A percentile compares a stretch with the other conserved stretches of the same genome.
Conservation (phyloP, 2,329 filamentous ascomycete genomes). For the Stenocarpella maydis region DNA sequence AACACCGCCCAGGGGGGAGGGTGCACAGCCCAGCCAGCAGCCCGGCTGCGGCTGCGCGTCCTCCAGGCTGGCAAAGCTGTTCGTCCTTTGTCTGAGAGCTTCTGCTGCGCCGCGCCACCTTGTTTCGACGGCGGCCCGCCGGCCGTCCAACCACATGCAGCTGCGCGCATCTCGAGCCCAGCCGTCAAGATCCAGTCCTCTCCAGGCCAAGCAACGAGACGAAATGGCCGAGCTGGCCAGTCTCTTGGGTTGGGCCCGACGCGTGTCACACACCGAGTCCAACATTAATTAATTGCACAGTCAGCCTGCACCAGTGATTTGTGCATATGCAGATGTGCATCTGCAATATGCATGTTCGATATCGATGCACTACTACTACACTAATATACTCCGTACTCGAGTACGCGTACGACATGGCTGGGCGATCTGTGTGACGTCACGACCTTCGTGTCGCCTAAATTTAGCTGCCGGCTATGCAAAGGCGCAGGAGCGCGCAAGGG, state of each 20-base stretch:
- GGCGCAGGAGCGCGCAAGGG: neutral
- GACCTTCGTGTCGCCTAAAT: slow-evolving; percentile 15
- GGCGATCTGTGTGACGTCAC: slow-evolving; percentile 17
- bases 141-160: neutral
- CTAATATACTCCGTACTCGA: too few relatives aligned
- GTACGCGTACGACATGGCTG: neutral
- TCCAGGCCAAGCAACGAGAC: neutral
- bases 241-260: slow-evolving; percentile 8
- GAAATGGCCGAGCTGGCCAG: neutral
- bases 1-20: slow-evolving; percentile 13
- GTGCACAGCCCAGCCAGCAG: slow-evolving; percentile 22
- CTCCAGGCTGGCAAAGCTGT: neutral
- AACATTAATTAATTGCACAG: neutral
- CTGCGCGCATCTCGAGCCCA: neutral
- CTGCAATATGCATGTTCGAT: neutral
- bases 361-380: too few relatives aligned
- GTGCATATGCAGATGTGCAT: slow-evolving; percentile 15
- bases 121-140: slow-evolving; percentile 1
- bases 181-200: neutral
- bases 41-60: neutral
- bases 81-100: neutral
- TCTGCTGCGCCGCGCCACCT: neutral
- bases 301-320: neutral
- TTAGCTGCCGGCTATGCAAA: neutral
- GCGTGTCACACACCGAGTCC: slow-evolving; percentile 9